Conservation (phyloP, 495 filamentous ascomycete species). For the Aspergillus biplanus region DNA sequence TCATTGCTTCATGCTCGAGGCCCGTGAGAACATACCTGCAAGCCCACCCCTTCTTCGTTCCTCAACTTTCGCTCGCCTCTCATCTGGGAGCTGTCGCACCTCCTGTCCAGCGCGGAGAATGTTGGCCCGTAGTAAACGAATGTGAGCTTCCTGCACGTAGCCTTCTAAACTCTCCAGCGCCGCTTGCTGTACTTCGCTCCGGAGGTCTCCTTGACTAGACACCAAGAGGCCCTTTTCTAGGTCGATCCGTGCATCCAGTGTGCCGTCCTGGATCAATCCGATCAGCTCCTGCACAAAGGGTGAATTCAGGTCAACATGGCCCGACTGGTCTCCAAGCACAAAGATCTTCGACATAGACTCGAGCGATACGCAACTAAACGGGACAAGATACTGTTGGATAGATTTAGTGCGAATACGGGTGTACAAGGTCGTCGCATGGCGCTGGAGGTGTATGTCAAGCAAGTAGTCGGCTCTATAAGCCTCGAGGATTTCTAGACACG, state of each 20-base stretch:
- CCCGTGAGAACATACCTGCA: conserved; percentile 19
- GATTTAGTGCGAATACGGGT: conserved; percentile 79
- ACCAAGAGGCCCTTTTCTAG: conserved; percentile 78
- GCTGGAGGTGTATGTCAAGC: conserved; percentile 85
- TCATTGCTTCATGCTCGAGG: conserved; percentile 22
- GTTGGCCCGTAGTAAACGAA: conserved; percentile 75
- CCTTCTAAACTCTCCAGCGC: conserved; percentile 67
- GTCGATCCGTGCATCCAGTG: conserved; percentile 81
- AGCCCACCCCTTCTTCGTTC: conserved; percentile 14
- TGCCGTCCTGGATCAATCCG: conserved; percentile 70
- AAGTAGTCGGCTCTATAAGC: conserved; percentile 82
- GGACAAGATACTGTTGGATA: conserved; percentile 87
- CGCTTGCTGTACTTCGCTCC: conserved; percentile 66
- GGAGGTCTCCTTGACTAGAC: conserved; percentile 64
- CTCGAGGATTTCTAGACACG: conserved; percentile 81
- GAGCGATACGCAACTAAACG: conserved; percentile 75
- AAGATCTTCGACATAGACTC: conserved; percentile 72
- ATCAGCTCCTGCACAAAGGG: conserved; percentile 77
- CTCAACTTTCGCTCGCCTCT: conserved; percentile 16
- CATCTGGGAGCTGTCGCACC: conserved; percentile 48
- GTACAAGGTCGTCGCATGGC: conserved; percentile 71
- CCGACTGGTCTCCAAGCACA: conserved; percentile 44
- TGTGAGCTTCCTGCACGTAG: conserved; percentile 73
- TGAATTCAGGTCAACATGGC: conserved; percentile 49
- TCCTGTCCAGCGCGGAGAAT: conserved; percentile 76